A percentile compares a stretch with the other conserved stretches of the same genome.
phyloP scores from a whole-genome alignment of 441 rosid genomes.

The Francoa sonchifolia region DNA sequence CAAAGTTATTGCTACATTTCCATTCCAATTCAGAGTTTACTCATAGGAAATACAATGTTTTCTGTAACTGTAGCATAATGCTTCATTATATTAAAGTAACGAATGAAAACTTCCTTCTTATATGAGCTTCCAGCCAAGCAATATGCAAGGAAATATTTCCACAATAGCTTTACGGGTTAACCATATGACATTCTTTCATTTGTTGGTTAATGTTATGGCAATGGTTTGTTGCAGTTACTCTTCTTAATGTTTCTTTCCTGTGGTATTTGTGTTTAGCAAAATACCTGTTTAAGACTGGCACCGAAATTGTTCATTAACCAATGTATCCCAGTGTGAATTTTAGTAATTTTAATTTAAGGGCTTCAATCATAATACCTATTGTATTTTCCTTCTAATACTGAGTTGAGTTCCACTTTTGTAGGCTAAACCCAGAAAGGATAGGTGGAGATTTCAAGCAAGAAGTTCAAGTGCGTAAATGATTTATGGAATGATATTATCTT shows the following conservation, averaged over 20 bases:
- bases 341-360: neutral
- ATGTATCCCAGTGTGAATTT: neutral
- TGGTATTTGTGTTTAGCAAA: too few relatives aligned
- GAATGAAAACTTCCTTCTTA: neutral
- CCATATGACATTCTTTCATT: neutral
- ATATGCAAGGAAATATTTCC: neutral
- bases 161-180: neutral
- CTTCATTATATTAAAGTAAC: neutral
- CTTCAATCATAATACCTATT: neutral
- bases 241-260: too few relatives aligned
- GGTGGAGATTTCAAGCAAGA: constrained; percentile 94
- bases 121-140: neutral
- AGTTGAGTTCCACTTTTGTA: constrained; percentile 16
- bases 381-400: neutral
- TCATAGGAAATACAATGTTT: neutral
- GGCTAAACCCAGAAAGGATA: constrained; percentile 88
- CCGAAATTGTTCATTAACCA: too few relatives aligned
- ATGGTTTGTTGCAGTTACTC: too few relatives aligned
- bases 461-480: constrained; percentile 47
- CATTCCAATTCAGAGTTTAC: too few relatives aligned
- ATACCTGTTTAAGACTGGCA: too few relatives aligned
- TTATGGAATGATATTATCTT: neutral
- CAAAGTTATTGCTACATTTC: too few relatives aligned
- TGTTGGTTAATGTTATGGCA: neutral
- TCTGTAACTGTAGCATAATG: neutral